A percentile compares a stretch with the other conserved stretches of the same genome.
These are phyloP conservation scores for Diplocarpon mali DNA, from an alignment of 2,329 filamentous ascomycete genomes.

Conservation along the genomic window DNA sequence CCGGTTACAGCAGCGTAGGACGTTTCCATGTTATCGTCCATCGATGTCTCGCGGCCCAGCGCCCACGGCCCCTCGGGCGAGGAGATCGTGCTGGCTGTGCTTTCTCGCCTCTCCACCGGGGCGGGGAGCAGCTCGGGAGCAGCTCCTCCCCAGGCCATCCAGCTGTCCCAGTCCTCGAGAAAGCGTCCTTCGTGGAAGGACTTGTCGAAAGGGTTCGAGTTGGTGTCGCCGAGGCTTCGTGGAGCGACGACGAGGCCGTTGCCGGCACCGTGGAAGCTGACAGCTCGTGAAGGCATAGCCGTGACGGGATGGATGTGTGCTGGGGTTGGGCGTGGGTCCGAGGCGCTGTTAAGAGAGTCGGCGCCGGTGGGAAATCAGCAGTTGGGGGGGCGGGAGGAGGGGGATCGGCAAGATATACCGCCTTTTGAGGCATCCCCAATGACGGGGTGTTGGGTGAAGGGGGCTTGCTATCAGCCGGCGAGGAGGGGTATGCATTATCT, in stretches of 20 bases:
- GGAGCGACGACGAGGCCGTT: constrained; percentile 3
- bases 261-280: background rate
- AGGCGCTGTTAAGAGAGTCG: no score
- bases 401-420: background rate
- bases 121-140: constrained; percentile 1
- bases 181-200: constrained; percentile 6
- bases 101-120: constrained; percentile 1
- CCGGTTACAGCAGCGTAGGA: constrained; percentile 3
- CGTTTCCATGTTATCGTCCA: constrained; percentile 2
- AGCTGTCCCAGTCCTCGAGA: constrained; percentile 10
- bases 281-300: constrained; percentile 6
- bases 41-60: constrained; percentile 3
- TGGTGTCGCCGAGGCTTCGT: background rate
- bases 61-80: constrained; percentile 4
- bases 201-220: constrained; percentile 9
- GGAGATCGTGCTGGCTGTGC: constrained; percentile 6
- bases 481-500: no score
- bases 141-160: constrained; percentile 10
- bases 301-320: background rate
- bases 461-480: no score
- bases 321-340: no score
- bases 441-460: no score
- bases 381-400: no score
- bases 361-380: no score
- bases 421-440: no score